Evolutionary conservation across 371 early-diverging fungal species (phyloP).

Genomic region (Umbelopsis sp.): DNA sequence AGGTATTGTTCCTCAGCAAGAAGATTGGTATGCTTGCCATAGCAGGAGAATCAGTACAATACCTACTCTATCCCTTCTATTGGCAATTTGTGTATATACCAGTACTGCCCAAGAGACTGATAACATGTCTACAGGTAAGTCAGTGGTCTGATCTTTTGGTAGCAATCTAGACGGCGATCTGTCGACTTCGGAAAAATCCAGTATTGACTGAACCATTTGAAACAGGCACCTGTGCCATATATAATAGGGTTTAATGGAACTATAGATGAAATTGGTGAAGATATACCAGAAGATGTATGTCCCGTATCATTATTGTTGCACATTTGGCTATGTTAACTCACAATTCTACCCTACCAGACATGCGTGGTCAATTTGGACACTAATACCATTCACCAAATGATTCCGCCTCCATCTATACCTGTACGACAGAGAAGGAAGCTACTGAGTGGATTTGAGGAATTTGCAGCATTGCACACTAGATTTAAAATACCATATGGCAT

Average conservation of each 20-base stretch:
- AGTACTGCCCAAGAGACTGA: slow-evolving; percentile 68
- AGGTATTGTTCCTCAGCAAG: slow-evolving; percentile 75
- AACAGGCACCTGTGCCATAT: slow-evolving; percentile 77
- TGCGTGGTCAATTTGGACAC: slow-evolving; percentile 64
- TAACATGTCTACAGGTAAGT: slow-evolving; percentile 72
- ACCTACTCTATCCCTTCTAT: slow-evolving; percentile 75
- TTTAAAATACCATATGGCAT: slow-evolving; percentile 52
- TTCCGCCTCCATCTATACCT: slow-evolving; percentile 48
- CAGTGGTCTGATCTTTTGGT: no score
- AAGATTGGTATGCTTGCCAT: slow-evolving; percentile 74
- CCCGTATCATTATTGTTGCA: neutral
- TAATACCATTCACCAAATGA: slow-evolving; percentile 54
- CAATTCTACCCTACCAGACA: slow-evolving; percentile 32
- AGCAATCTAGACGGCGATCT: no score
- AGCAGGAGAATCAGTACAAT: slow-evolving; percentile 71
- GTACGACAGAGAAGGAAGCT: slow-evolving; percentile 60
- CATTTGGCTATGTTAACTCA: neutral
- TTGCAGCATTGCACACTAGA: slow-evolving; percentile 51
- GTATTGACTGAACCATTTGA: no score
- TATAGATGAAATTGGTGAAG: slow-evolving; percentile 60
- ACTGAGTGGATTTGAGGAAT: slow-evolving; percentile 54
- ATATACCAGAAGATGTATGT: slow-evolving; percentile 68
- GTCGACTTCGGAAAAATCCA: no score
- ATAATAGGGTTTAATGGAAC: slow-evolving; percentile 74
- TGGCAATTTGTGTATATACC: slow-evolving; percentile 88